Evolutionary conservation across 148 eudicot genomes (phyloP).

Genomic region (Vaccinium darrowii): DNA sequence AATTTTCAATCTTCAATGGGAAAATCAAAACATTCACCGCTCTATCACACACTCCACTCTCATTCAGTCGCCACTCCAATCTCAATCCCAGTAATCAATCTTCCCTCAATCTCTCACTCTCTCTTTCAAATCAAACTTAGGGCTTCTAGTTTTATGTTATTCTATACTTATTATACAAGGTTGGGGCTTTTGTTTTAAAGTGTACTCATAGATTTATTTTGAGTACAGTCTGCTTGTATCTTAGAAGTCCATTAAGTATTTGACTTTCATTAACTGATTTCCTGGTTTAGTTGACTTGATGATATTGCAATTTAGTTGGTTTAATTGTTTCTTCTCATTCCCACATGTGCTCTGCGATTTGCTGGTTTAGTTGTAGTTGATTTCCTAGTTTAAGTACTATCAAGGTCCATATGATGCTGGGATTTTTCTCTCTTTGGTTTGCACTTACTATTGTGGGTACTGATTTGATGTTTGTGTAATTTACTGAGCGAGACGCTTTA

Average conservation of each 20-base stretch:
- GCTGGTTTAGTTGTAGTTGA: background rate
- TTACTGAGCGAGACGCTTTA: background rate
- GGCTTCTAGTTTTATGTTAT: background rate
- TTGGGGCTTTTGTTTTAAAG: background rate
- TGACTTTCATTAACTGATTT: background rate
- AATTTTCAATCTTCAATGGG: too few relatives aligned
- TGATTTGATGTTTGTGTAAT: too few relatives aligned
- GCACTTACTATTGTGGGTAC: background rate
- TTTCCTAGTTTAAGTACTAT: background rate
- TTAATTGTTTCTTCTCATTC: background rate
- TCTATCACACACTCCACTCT: background rate
- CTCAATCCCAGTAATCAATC: background rate
- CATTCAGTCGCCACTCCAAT: background rate
- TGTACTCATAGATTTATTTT: background rate
- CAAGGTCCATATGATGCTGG: background rate
- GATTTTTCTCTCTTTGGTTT: background rate
- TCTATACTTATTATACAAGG: background rate
- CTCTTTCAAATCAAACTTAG: background rate
- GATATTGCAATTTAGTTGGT: background rate
- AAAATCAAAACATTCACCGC: background rate
- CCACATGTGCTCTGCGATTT: background rate
- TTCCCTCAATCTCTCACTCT: background rate
- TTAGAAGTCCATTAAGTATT: background rate
- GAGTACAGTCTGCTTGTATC: background rate
- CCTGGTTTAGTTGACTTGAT: background rate